These are phyloP conservation scores for Chenopodium suecicum DNA, from an alignment of 148 eudicot genomes.

Conservation along the genomic window DNA sequence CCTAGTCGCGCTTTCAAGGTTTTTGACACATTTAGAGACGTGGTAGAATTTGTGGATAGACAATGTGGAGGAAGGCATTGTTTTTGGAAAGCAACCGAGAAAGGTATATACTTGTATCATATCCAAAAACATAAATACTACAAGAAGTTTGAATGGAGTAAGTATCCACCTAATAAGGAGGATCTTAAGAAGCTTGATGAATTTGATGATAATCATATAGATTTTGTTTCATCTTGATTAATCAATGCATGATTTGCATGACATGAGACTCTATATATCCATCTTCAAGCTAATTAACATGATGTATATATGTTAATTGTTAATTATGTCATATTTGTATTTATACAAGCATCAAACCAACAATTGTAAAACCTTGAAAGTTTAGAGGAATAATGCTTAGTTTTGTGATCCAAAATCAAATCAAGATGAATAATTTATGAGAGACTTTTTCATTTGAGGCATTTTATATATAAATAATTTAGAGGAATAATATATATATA, in stretches of 20 bases:
- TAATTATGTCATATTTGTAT: no score
- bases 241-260: no score
- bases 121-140: slow-evolving; percentile 20
- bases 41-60: slow-evolving; percentile 31
- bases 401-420: no score
- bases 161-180: neutral
- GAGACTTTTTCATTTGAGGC: no score
- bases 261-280: no score
- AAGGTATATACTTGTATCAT: slow-evolving; percentile 33
- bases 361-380: neutral
- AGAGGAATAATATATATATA: no score
- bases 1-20: slow-evolving; percentile 1
- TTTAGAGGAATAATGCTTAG: no score
- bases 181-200: slow-evolving; percentile 1
- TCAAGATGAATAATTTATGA: no score
- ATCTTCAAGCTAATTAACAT: neutral
- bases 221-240: neutral
- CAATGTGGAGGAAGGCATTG: slow-evolving; percentile 38
- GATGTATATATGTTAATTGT: neutral
- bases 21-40: slow-evolving; percentile 24
- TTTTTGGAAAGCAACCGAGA: slow-evolving; percentile 30
- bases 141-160: slow-evolving; percentile 27
- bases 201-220: neutral
- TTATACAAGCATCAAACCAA: neutral
- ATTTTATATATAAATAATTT: no score